Evolutionary conservation across 257 asterid genomes (phyloP), one percentile per base, ranked within the genome.

Genomic region (Capsicum pubescens): DNA sequence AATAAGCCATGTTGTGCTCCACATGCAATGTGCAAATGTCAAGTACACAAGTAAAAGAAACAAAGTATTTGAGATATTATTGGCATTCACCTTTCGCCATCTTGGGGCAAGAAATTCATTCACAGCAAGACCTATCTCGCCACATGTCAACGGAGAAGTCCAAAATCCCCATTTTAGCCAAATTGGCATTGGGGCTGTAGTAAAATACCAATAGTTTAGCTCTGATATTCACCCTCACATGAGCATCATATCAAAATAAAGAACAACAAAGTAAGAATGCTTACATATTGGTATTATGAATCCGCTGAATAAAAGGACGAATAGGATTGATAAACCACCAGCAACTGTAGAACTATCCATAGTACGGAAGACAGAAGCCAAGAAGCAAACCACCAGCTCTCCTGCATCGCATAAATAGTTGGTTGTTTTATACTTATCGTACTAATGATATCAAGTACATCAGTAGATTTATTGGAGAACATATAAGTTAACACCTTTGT

Each of bases 81-180:
- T 39, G 57, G 46, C 72, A 11, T 84, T 84, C 82, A 93, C 97
- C 86, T 89, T 87, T 89, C 90, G 94, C 97, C 97, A 91, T 69
- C 96, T 72, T 72, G 93, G 92, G 57, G 97, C 89, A 36, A 86
- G 91, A 85, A 93, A 93, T 86, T 93, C 97, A 84, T 92, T 93
- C 10, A 89, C 74, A 36, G 94, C 83, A 85, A 93, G 89, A 74
- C 91, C 97, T 74, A 92, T 89, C 91, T 91, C 93, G 58, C 96
- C 97, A 82, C 92, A 93, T 17, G 97, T 87, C 82, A 90, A 11
- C 3, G 97, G 97, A 82, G 93, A 91, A 82, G 89, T 68, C 97
- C 97, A 93, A 86, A 91, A 91, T 58, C 87, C 94, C 96, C 97
- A 93, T 84, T 85, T 85, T 78, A 93, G 86, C 97, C 94, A 93